phyloP scores from a whole-genome alignment of 768 basidiomycete genomes.

The Termitomyces sp. region DNA sequence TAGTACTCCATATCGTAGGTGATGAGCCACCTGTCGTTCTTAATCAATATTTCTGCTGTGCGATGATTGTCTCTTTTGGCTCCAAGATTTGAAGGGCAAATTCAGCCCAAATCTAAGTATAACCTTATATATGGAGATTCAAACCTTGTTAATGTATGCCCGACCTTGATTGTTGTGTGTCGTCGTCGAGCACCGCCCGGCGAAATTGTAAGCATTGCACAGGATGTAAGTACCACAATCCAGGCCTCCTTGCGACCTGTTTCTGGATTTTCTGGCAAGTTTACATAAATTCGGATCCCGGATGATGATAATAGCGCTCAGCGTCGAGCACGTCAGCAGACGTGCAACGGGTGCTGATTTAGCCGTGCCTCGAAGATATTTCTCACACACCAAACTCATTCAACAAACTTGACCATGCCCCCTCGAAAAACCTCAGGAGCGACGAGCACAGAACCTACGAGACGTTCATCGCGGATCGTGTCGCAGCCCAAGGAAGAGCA shows the following conservation, averaged over 20 bases:
- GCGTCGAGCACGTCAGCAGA: not conserved
- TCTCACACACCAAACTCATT: constrained; percentile 12
- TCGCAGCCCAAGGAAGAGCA: constrained; percentile 37
- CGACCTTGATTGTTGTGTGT: too few relatives aligned
- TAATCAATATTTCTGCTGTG: too few relatives aligned
- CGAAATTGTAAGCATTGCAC: not conserved
- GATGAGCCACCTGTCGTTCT: too few relatives aligned
- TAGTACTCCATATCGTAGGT: too few relatives aligned
- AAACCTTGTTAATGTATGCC: not conserved
- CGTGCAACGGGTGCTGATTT: not conserved
- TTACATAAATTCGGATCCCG: not conserved
- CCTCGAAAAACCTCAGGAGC: constrained; percentile 32
- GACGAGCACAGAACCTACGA: constrained; percentile 34
- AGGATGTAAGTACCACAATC: not conserved
- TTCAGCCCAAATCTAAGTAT: too few relatives aligned
- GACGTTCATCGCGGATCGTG: constrained; percentile 57
- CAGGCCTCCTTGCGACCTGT: not conserved
- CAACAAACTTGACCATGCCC: constrained; percentile 23
- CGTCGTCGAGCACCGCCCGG: not conserved
- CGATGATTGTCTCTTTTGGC: too few relatives aligned
- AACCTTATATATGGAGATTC: too few relatives aligned
- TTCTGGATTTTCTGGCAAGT: not conserved
- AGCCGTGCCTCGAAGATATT: not conserved
- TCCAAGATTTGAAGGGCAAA: too few relatives aligned
- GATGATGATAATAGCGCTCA: not conserved